phyloP scores from a whole-genome alignment of 345 rosid genomes.

The Noccaea caerulescens region DNA sequence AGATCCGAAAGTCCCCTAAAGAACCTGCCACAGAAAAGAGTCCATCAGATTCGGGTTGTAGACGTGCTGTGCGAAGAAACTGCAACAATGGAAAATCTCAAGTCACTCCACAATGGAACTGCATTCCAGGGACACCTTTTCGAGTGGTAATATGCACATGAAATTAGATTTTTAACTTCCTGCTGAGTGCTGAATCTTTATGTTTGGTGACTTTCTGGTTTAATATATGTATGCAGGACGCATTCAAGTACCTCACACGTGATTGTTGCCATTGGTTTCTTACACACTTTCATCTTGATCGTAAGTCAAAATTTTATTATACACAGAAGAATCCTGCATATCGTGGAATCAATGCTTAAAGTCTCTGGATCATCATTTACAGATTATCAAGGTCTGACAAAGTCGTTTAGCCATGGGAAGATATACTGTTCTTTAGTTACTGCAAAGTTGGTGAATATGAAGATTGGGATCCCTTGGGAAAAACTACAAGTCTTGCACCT shows the following conservation, averaged over 20 bases:
- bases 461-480: conserved; percentile 91
- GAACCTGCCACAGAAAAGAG: conserved; percentile 40
- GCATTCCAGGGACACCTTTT: conserved; percentile 82
- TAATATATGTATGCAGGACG: conserved; percentile 67
- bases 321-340: conserved; percentile 16
- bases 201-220: conserved; percentile 32
- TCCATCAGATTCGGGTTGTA: conserved; percentile 47
- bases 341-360: conserved; percentile 9
- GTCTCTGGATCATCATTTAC: conserved; percentile 35
- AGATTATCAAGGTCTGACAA: conserved; percentile 98
- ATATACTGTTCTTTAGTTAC: conserved; percentile 89
- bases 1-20: conserved; percentile 44
- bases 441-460: conserved; percentile 81
- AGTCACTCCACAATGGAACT: conserved; percentile 81
- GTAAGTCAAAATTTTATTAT: conserved; percentile 57
- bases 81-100: conserved; percentile 52
- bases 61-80: conserved; percentile 45
- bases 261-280: conserved; percentile 98
- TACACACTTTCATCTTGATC: conserved; percentile 95
- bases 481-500: conserved; percentile 69
- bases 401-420: conserved; percentile 85
- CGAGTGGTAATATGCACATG: conserved; percentile 68
- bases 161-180: not conserved
- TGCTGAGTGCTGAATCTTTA: conserved; percentile 8
- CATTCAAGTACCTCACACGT: conserved; percentile 88